These are phyloP conservation scores for Cladophialophora yegresii DNA, from an alignment of 2,329 filamentous ascomycete genomes.

Conservation along the genomic window DNA sequence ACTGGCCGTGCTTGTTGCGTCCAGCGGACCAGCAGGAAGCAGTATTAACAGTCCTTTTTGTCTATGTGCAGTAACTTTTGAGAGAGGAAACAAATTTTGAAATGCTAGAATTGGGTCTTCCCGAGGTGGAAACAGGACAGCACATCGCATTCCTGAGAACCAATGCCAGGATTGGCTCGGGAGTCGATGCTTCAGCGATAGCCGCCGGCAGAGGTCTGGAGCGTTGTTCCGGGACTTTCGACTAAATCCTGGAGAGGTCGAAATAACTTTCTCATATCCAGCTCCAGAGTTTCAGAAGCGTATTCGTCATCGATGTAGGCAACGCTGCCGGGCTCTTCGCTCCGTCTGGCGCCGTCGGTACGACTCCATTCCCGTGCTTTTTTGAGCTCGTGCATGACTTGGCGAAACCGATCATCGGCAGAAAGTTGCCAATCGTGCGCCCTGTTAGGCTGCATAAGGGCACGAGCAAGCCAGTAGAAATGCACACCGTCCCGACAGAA, in stretches of 20 bases:
- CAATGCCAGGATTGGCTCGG: not conserved
- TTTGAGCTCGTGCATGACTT: conserved; percentile 63
- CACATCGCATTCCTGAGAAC: not conserved
- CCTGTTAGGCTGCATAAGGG: conserved; percentile 62
- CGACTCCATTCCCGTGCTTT: conserved; percentile 62
- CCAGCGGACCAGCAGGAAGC: not conserved
- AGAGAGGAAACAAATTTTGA: not conserved
- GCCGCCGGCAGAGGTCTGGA: not conserved
- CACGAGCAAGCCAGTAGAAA: conserved; percentile 71
- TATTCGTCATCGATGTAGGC: conserved; percentile 69
- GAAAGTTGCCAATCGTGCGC: conserved; percentile 57
- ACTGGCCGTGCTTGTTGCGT: not conserved
- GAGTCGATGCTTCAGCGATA: conserved; percentile 9
- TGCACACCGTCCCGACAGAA: conserved; percentile 72
- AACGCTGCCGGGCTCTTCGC: conserved; percentile 68
- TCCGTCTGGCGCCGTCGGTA: conserved; percentile 64
- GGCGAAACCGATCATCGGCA: conserved; percentile 62
- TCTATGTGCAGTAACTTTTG: conserved; percentile 24
- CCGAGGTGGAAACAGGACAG: not conserved
- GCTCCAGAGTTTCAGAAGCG: conserved; percentile 63
- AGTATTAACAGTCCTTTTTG: not conserved
- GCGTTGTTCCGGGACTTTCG: conserved; percentile 6
- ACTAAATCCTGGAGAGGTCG: conserved; percentile 52
- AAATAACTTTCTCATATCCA: conserved; percentile 73
- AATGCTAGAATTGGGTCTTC: not conserved